Evolutionary conservation across 2,329 filamentous ascomycete species (phyloP).

Genomic region (Colletotrichum simmondsii): DNA sequence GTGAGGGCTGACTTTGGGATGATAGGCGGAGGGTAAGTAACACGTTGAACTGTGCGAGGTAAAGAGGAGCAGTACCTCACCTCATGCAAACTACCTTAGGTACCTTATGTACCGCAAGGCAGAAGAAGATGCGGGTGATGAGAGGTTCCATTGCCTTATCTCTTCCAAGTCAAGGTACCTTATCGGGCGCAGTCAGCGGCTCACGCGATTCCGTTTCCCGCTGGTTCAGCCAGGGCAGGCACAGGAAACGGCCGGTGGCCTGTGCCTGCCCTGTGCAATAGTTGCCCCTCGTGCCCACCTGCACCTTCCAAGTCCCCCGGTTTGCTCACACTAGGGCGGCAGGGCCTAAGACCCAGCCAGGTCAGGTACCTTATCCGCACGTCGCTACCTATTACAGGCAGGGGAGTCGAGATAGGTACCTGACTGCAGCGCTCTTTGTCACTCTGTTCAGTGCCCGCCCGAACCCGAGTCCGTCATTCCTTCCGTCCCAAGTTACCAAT

Average conservation of each 20-base stretch:
- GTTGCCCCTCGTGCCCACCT: not conserved
- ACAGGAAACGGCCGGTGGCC: not conserved
- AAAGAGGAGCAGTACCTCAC: too few species aligned
- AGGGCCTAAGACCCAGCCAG: too few species aligned
- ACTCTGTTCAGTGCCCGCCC: not conserved
- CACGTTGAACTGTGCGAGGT: not conserved
- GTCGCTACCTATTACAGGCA: conserved; percentile 13
- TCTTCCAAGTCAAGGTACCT: not conserved
- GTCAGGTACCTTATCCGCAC: too few species aligned
- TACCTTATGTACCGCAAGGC: too few species aligned
- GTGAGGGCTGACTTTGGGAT: not conserved
- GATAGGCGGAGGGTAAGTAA: not conserved
- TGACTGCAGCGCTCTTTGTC: not conserved
- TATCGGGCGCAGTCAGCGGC: conserved; percentile 8
- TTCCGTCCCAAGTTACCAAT: conserved; percentile 22
- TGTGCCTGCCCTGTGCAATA: not conserved
- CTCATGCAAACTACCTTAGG: too few species aligned
- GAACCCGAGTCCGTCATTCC: conserved; percentile 31
- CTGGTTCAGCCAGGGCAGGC: not conserved
- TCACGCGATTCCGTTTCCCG: not conserved
- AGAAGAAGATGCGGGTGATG: too few species aligned
- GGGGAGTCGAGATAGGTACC: not conserved
- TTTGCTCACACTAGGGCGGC: not conserved
- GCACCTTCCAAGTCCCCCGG: too few species aligned
- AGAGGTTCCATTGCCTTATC: not conserved